Percentiles rank a stretch among this genome's conserved stretches.
These are phyloP conservation scores for Phellopilus nigrolimitatus DNA, from an alignment of 1,284 basidiomycete species.

Conservation along the genomic window DNA sequence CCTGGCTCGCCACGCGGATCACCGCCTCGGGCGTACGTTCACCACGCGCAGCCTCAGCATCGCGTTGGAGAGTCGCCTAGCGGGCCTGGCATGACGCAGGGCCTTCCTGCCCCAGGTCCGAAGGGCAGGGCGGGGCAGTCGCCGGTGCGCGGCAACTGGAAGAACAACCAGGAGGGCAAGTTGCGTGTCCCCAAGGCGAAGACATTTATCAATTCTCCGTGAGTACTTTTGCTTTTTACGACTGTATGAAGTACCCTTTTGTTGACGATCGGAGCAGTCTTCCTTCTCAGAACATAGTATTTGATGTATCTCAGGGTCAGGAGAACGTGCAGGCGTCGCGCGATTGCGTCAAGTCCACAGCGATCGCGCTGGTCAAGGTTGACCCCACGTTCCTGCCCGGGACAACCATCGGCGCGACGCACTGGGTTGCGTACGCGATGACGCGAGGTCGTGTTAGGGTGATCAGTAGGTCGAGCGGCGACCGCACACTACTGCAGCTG, in stretches of 20 bases:
- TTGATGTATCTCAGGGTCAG: conserved; percentile 66
- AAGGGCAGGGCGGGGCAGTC: conserved; percentile 70
- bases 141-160: conserved; percentile 47
- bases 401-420: conserved; percentile 78
- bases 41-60: conserved; percentile 27
- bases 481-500: conserved; percentile 74
- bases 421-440: conserved; percentile 88
- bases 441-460: conserved; percentile 82
- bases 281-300: conserved; percentile 57
- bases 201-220: conserved; percentile 53
- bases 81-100: conserved; percentile 43
- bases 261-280: conserved; percentile 9
- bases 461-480: conserved; percentile 79
- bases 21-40: conserved; percentile 47
- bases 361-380: conserved; percentile 78
- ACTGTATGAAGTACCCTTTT: neutral
- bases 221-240: conserved; percentile 20
- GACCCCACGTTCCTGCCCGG: conserved; percentile 76
- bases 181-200: conserved; percentile 43
- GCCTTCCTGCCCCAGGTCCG: conserved; percentile 34
- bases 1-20: conserved; percentile 56
- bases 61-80: conserved; percentile 32
- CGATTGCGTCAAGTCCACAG: conserved; percentile 72
- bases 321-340: conserved; percentile 68
- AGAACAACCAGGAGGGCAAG: conserved; percentile 34